A percentile compares a stretch with the other conserved stretches of the same genome.
phyloP scores from a whole-genome alignment of 1,284 basidiomycete genomes.

The Moniliella sp. region DNA sequence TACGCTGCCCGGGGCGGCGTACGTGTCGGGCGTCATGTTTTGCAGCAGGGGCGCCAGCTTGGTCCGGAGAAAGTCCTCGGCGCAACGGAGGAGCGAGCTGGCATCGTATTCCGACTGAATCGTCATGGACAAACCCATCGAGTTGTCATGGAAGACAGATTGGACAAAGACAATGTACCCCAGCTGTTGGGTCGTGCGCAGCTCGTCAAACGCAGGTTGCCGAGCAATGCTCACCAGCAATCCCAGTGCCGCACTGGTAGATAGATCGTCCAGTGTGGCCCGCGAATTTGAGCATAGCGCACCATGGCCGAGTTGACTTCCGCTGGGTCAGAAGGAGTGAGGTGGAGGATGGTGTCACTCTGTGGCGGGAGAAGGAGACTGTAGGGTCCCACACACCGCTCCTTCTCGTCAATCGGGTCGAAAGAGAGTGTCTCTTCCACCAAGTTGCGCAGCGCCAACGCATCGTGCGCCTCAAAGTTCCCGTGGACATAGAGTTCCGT shows the following conservation, averaged over 20 bases:
- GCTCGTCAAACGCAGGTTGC: slow-evolving; percentile 76
- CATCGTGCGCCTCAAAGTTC: too few relatives aligned
- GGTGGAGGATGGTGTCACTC: slow-evolving; percentile 54
- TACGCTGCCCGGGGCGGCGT: slow-evolving; percentile 17
- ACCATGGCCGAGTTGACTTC: slow-evolving; percentile 60
- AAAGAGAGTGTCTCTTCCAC: slow-evolving; percentile 53
- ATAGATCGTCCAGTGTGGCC: slow-evolving; percentile 52
- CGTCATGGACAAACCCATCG: slow-evolving; percentile 58
- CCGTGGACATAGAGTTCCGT: too few relatives aligned
- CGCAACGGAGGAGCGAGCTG: slow-evolving; percentile 62
- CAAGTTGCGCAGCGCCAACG: slow-evolving; percentile 49
- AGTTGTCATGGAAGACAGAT: slow-evolving; percentile 35
- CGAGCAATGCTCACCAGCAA: slow-evolving; percentile 27
- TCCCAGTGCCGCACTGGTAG: slow-evolving; percentile 37
- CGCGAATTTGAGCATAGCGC: slow-evolving; percentile 55
- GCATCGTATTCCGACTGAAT: slow-evolving; percentile 74
- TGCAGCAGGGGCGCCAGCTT: slow-evolving; percentile 41
- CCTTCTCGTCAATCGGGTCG: slow-evolving; percentile 64
- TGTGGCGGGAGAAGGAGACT: slow-evolving; percentile 58
- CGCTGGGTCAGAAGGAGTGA: slow-evolving; percentile 50
- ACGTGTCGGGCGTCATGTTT: slow-evolving; percentile 17
- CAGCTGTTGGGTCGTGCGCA: slow-evolving; percentile 89
- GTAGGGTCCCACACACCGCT: slow-evolving; percentile 46
- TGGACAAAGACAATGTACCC: slow-evolving; percentile 46
- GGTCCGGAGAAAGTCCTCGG: slow-evolving; percentile 67